A percentile compares a stretch with the other conserved stretches of the same genome.
Evolutionary conservation across 1,284 basidiomycete genomes (phyloP).

Genomic region (Inonotus hispidus): DNA sequence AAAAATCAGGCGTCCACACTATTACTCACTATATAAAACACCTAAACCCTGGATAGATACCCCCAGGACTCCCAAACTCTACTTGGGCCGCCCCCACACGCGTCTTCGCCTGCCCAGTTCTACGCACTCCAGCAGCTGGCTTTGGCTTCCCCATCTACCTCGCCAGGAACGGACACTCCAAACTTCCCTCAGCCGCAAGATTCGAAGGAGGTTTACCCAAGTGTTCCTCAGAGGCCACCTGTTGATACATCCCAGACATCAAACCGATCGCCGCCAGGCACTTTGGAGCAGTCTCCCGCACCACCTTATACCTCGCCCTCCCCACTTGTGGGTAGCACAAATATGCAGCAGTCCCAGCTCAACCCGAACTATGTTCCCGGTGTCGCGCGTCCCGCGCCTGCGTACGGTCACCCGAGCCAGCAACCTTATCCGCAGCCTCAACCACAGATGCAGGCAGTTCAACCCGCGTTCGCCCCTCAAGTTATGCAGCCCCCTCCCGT

Average conservation of each 20-base stretch:
- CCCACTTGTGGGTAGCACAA: background rate
- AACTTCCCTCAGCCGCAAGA: background rate
- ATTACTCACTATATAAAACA: background rate
- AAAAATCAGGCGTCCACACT: background rate
- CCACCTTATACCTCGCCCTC: background rate
- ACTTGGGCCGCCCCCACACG: background rate
- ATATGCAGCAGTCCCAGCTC: background rate
- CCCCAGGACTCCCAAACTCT: slow-evolving; percentile 2
- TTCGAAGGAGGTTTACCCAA: background rate
- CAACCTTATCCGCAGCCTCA: background rate
- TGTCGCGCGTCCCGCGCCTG: background rate
- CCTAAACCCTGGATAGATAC: background rate
- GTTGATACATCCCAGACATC: background rate
- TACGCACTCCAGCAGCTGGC: background rate
- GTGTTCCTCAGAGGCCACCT: background rate
- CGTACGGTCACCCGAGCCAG: background rate
- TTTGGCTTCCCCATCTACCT: background rate
- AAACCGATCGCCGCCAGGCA: background rate
- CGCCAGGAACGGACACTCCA: background rate
- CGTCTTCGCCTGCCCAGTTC: background rate
- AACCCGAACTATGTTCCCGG: background rate
- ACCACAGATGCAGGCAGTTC: background rate
- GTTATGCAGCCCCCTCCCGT: slow-evolving; percentile 14
- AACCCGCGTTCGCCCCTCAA: background rate
- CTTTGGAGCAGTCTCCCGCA: background rate